Percentiles rank a stretch among this genome's conserved stretches.
phyloP scores from a whole-genome alignment of 306 rosid species.

The Citrullus mucosospermus region DNA sequence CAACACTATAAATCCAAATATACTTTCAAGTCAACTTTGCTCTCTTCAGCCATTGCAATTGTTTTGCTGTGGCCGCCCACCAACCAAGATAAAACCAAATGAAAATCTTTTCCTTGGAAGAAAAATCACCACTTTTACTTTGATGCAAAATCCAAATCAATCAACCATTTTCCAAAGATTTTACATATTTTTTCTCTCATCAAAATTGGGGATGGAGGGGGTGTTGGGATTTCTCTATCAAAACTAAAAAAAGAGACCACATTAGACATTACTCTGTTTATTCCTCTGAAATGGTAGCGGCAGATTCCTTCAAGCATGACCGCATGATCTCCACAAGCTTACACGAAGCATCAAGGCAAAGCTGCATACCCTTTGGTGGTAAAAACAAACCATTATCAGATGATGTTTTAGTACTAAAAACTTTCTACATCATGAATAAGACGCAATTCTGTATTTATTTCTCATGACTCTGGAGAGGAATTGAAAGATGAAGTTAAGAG shows the following conservation, averaged over 20 bases:
- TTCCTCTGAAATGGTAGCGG: conserved; percentile 37
- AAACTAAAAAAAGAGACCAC: background rate
- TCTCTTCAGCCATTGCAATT: background rate
- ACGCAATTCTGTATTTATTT: background rate
- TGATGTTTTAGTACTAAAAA: background rate
- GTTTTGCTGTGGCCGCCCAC: background rate
- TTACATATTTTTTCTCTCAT: background rate
- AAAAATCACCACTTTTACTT: background rate
- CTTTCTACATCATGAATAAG: background rate
- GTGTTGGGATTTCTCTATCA: background rate
- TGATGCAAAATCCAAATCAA: background rate
- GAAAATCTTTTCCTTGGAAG: background rate
- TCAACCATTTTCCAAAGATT: background rate
- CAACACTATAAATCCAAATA: background rate
- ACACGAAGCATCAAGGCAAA: conserved; percentile 79
- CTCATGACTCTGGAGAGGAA: no score
- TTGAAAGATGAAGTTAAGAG: background rate
- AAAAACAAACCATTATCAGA: background rate
- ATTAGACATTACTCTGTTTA: conserved; percentile 13
- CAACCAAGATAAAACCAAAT: background rate
- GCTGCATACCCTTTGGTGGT: conserved; percentile 67
- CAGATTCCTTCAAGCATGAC: conserved; percentile 61
- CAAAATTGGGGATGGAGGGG: background rate
- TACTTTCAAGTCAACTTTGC: background rate
- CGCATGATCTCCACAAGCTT: conserved; percentile 79